These are phyloP conservation scores for Monascus purpureus DNA, from an alignment of 495 filamentous ascomycete genomes.

Conservation along the genomic window DNA sequence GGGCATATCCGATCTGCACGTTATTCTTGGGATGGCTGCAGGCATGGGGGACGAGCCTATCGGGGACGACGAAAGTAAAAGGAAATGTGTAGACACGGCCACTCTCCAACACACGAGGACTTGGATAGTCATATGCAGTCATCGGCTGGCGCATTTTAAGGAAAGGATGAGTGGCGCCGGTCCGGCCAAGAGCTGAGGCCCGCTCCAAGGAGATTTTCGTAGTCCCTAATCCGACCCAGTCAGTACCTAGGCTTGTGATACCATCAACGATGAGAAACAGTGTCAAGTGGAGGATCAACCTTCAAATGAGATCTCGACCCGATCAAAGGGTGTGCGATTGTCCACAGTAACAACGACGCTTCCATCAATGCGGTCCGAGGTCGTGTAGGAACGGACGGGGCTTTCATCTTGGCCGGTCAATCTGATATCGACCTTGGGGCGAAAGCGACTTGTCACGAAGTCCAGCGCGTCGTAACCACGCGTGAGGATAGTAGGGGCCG, in stretches of 20 bases:
- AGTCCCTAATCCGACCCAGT: constrained; percentile 22
- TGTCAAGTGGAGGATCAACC: too few species aligned
- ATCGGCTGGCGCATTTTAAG: constrained; percentile 76
- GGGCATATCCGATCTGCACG: constrained; percentile 49
- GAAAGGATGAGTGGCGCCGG: constrained; percentile 48
- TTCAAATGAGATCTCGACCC: constrained; percentile 67
- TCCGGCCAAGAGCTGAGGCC: constrained; percentile 31
- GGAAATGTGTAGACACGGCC: constrained; percentile 58
- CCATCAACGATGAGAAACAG: constrained; percentile 8
- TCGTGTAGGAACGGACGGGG: constrained; percentile 40
- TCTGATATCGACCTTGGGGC: constrained; percentile 22
- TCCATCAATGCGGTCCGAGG: constrained; percentile 45
- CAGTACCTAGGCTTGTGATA: constrained; percentile 7
- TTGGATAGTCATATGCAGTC: constrained; percentile 50
- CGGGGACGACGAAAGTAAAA: constrained; percentile 80
- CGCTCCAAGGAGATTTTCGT: constrained; percentile 39
- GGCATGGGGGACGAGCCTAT: constrained; percentile 46
- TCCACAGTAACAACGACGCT: constrained; percentile 43
- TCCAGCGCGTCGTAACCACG: constrained; percentile 17
- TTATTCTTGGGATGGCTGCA: constrained; percentile 46
- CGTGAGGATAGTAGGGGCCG: constrained; percentile 15
- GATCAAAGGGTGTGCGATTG: constrained; percentile 61
- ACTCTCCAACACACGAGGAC: constrained; percentile 50
- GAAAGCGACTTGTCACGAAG: constrained; percentile 13
- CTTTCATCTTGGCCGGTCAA: constrained; percentile 18